Evolutionary conservation across 1,284 basidiomycete species (phyloP), one percentile per base, ranked within the genome.

Genomic region (Exobasidium cylindrosporum): DNA sequence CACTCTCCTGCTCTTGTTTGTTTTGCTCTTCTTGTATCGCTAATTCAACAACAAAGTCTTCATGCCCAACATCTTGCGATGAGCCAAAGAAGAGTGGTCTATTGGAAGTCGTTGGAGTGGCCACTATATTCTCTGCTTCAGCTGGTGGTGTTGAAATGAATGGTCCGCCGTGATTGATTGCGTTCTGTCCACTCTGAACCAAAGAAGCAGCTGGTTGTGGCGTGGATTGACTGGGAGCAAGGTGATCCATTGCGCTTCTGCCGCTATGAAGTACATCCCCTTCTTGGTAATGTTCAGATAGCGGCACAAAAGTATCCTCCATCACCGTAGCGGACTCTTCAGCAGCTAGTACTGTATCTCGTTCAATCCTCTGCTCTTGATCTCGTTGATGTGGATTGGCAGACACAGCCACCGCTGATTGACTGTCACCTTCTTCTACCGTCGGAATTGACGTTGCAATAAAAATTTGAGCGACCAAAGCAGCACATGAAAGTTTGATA

Each of bases 381-480:
- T 40, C 10, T 17, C 35, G 7, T 17, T 40, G 35, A 40, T 7
- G 17, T 40, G 10, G 10, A 40, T 10, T 40, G 7, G 35, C 35
- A 40, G 35, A 17, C 35, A 10, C 17, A 7, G 35, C 17, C 35
- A 40, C 17, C 17, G 35, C 35, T 17, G 35, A 7, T 40, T 40
- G 35, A 40, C 35, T 40, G 35, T 40, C 35, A 17, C 17, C 35
- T 7, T 7, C 17, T 17, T 40, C 35, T 40, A 17, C 35, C 7
- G 35, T 17, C 17, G 35, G 35, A 40, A 17, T 40, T 14, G 47
- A 50, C 13, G 47, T 50, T 50, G 47, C 47, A 7, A 50, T 6
- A 50, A 50, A 50, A 24, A 50, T 26, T 13, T 50, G 47, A 24
- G 47, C 47, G 14, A 28, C 26, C 47, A 50, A 21, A 24, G 21